Base-by-base conservation (phyloP, 2,329 filamentous ascomycete genomes). In the Diaporthe helianthi region DNA sequence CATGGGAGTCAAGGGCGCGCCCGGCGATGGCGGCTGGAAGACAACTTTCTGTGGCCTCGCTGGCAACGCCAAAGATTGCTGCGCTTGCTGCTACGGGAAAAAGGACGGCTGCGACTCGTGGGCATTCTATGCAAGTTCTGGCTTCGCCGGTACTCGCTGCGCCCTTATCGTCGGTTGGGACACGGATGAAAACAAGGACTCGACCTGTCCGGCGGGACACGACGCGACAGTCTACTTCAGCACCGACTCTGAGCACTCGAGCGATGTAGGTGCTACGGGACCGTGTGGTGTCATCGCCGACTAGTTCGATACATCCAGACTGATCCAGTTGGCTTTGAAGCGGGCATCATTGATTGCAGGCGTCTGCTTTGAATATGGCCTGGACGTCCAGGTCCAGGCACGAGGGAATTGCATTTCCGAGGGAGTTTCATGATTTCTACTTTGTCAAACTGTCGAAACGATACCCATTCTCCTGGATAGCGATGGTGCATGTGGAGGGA, bases 101-200 rank as follows among this genome's bases (percentile, higher is more conserved):
- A 47, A 47, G 3, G 33, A 55, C 2, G 70, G 70, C 29, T 71
- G 70, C 46, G 53, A 71, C 44, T 53, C 67, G 3, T 71, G 70
- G 70, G 44, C 63, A 3, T 71, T 61, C 24, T 31, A 60, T 58
- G 52, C 69, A 2, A 58, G 41, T 2, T n/a, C 22, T 2, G 67
- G 60, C 29, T 44, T 69, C 67, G 24, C 65, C 12, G 58, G 64
- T 12, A 69, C 70, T 3, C 26, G 67, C 9, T 71, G 70, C 36
- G 64, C 44, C 26, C 26, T 71, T 29, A 71, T 71, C 46, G 49
- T 41, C 19, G 67, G 70, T 13, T 71, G 67, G 67, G 49, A 53
- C 15, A 49, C 58, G 5, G 70, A 58, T 22, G 24, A 26, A 15
- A 26, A 29, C 12, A 69, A 67, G 1, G 67, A 71, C 26, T 46